Conservation (phyloP, 2,329 filamentous ascomycete species). For the Bertia moriformis region DNA sequence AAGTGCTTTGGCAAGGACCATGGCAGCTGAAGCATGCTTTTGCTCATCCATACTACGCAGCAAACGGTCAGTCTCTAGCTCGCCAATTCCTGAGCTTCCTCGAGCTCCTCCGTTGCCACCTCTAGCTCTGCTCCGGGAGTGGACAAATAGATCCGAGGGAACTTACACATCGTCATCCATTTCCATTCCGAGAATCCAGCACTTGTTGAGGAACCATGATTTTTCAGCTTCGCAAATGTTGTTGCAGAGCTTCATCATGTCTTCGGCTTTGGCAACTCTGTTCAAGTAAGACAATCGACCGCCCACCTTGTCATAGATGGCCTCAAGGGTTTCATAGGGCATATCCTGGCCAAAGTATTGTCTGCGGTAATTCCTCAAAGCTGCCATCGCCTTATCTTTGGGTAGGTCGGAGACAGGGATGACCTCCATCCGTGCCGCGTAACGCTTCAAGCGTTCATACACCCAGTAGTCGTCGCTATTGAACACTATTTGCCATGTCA, state of each 20-base stretch:
- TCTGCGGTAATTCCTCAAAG: conserved; percentile 30
- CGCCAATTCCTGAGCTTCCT: no score
- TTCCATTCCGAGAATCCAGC: conserved; percentile 57
- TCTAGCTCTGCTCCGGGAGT: no score
- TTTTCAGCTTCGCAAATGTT: conserved; percentile 54
- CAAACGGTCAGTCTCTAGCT: no score
- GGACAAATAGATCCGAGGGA: conserved; percentile 50
- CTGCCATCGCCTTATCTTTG: conserved; percentile 29
- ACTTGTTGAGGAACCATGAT: conserved; percentile 65
- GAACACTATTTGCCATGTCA: conserved; percentile 19
- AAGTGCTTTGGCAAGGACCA: conserved; percentile 41
- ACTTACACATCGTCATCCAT: conserved; percentile 60
- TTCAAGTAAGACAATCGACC: conserved; percentile 36
- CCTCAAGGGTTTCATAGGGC: conserved; percentile 21
- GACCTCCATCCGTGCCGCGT: conserved; percentile 37
- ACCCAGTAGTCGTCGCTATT: conserved; percentile 46
- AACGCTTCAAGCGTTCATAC: conserved; percentile 36
- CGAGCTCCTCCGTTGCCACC: no score
- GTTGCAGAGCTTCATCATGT: conserved; percentile 35
- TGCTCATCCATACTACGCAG: neutral
- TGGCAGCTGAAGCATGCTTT: conserved; percentile 29
- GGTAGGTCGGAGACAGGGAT: conserved; percentile 34
- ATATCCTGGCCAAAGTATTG: conserved; percentile 28
- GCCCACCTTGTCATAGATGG: conserved; percentile 37
- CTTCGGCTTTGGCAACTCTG: conserved; percentile 31